Conservation (phyloP, 768 basidiomycete genomes). For the Boletus rubescentipes region DNA sequence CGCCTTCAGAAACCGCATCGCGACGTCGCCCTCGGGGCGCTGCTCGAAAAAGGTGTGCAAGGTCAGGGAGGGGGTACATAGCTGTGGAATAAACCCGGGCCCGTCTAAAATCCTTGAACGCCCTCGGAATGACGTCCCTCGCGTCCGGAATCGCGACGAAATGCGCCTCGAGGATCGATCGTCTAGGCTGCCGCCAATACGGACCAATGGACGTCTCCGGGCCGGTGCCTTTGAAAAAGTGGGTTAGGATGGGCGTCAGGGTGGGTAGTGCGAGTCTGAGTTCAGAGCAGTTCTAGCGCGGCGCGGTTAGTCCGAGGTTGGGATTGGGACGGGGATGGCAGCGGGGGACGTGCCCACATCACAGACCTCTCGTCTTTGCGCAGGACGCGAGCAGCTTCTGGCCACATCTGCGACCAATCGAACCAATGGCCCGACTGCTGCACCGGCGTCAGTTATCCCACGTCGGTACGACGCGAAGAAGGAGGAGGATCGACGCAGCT, state of each 20-base stretch:
- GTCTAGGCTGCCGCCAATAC: conserved; percentile 80
- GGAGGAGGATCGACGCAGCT: no score
- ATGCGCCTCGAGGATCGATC: conserved; percentile 69
- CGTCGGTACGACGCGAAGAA: no score
- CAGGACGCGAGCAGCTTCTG: conserved; percentile 59
- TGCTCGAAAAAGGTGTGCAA: conserved; percentile 65
- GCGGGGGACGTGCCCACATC: conserved; percentile 63
- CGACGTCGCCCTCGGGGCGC: conserved; percentile 59
- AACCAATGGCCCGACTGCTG: conserved; percentile 88
- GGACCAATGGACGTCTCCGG: conserved; percentile 57
- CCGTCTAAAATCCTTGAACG: conserved; percentile 47
- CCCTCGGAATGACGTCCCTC: conserved; percentile 26
- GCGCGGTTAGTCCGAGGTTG: no score
- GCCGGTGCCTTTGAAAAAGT: conserved; percentile 61
- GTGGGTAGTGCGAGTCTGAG: conserved; percentile 68
- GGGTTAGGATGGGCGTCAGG: conserved; percentile 56
- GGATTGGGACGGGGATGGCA: no score
- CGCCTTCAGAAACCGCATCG: conserved; percentile 58
- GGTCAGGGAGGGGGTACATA: conserved; percentile 37
- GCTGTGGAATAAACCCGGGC: conserved; percentile 63
- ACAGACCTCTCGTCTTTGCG: conserved; percentile 62
- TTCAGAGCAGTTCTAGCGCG: conserved; percentile 68
- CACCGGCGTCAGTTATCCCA: no score
- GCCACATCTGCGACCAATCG: conserved; percentile 69
- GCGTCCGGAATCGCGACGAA: conserved; percentile 69